Base-by-base conservation (phyloP, 1,139 yeast genomes). In the Saccharomycopsis hybrid region DNA sequence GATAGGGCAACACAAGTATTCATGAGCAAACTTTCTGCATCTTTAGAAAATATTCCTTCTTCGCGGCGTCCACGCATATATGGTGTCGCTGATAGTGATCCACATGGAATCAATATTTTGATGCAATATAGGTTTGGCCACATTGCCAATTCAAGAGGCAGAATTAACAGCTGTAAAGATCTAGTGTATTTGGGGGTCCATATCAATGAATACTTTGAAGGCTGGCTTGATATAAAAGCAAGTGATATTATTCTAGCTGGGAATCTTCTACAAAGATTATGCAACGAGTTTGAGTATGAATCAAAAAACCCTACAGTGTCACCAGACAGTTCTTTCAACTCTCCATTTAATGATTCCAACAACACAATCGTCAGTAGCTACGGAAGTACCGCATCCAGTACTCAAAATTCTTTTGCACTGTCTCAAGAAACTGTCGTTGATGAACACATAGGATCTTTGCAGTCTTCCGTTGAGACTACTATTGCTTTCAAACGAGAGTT, bases 81-180 rank as follows among this genome's bases (percentile, higher is more conserved):
- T 7, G 43, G 45, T 18, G 56, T 59, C 49, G 62, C 63, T 3
- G 70, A 66, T 50, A 62, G 67, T n/a, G 70, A 66, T 50, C 68
- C 69, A 0, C 57, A 66, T 49, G 70, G 70, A 0, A 55, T 64
- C 8, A 60, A 63, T 44, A 66, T 66, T 27, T 62, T 64, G 2
- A 41, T 57, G 13, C 63, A 62, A 43, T 64, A 65, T 49, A 49
- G 56, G 48, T 31, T 46, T 11, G 54, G 54, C 9, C 45, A 51
- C 11, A 33, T 41, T 13, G 31, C 11, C 35, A 31, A 11, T 31
- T 7, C 13, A n/a, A 7, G 24, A 9, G n/a, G 18, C 18, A 36
- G 45, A 36, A 28, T 24, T 3, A n/a, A 44, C 54, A 4, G 57
- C 58, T 44, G 46, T 62, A 25, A 40, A 59, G 18, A 43, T 31